Percentiles rank a stretch among this genome's conserved stretches.
Evolutionary conservation across 306 rosid genomes (phyloP).

Genomic region (Gillenia trifoliata): DNA sequence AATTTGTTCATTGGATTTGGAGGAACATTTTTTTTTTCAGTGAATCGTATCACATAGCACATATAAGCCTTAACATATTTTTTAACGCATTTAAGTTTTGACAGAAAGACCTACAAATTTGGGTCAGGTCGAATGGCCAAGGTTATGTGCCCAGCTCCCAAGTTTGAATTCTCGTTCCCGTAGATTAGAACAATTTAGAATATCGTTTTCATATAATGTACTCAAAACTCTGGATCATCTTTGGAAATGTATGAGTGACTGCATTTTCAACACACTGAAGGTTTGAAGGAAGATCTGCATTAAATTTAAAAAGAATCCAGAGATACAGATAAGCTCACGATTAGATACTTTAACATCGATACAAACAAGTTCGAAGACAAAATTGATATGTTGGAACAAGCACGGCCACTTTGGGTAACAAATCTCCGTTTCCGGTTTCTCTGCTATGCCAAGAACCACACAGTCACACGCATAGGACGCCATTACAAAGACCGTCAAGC

Average conservation of each 20-base stretch:
- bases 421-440: neutral
- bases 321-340: neutral
- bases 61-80: neutral
- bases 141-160: too few relatives aligned
- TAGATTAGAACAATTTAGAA: too few relatives aligned
- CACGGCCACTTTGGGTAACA: conserved; percentile 2
- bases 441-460: neutral
- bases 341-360: neutral
- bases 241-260: too few relatives aligned
- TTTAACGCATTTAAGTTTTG: neutral
- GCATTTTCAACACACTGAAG: too few relatives aligned
- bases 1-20: neutral
- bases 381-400: conserved; percentile 22
- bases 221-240: neutral
- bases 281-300: neutral
- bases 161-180: too few relatives aligned
- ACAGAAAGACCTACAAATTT: neutral
- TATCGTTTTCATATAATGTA: too few relatives aligned
- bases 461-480: neutral
- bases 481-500: neutral
- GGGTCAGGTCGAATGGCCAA: too few relatives aligned
- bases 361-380: conserved; percentile 11
- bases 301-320: neutral
- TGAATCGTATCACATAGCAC: too few relatives aligned
- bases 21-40: neutral